These are phyloP conservation scores for Elsinoe australis DNA, from an alignment of 2,329 filamentous ascomycete genomes.

Conservation along the genomic window DNA sequence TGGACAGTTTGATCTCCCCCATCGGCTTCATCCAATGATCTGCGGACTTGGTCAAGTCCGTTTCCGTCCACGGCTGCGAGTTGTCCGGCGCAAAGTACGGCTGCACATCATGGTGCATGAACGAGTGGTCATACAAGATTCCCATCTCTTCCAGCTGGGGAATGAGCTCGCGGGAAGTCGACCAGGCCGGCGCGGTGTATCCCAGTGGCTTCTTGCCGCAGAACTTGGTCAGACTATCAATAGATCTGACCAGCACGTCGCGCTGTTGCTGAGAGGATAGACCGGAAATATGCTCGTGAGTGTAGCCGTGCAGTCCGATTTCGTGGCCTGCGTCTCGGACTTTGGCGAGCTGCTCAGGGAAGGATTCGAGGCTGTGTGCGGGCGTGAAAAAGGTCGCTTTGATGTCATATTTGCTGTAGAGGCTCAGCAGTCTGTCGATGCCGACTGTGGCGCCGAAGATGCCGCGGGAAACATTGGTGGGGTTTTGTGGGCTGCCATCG, in stretches of 20 bases:
- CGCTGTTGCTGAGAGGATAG: constrained; percentile 30
- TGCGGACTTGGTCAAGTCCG: constrained; percentile 28
- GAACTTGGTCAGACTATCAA: constrained; percentile 34
- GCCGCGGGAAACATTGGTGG: constrained; percentile 35
- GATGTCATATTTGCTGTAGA: constrained; percentile 38
- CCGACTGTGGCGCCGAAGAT: constrained; percentile 37
- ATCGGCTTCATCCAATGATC: constrained; percentile 36
- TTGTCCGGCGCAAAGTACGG: constrained; percentile 28
- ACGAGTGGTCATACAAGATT: constrained; percentile 41
- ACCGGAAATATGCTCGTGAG: constrained; percentile 33
- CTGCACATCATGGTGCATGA: constrained; percentile 44
- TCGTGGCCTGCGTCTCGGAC: constrained; percentile 38
- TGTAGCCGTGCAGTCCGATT: constrained; percentile 38
- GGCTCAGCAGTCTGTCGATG: constrained; percentile 35
- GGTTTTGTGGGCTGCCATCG: constrained; percentile 32
- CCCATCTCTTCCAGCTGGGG: constrained; percentile 37
- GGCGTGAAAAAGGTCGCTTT: constrained; percentile 38
- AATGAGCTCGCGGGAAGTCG: constrained; percentile 33
- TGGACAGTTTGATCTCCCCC: constrained; percentile 27
- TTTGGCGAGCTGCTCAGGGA: constrained; percentile 43
- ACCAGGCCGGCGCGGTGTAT: constrained; percentile 41
- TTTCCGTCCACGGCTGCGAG: constrained; percentile 27
- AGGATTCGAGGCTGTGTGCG: constrained; percentile 40
- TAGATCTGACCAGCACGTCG: constrained; percentile 34
- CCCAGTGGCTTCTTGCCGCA: constrained; percentile 36